Base-by-base conservation (phyloP, 139 green algal species). In the Tetradesmus lagerheimii region DNA sequence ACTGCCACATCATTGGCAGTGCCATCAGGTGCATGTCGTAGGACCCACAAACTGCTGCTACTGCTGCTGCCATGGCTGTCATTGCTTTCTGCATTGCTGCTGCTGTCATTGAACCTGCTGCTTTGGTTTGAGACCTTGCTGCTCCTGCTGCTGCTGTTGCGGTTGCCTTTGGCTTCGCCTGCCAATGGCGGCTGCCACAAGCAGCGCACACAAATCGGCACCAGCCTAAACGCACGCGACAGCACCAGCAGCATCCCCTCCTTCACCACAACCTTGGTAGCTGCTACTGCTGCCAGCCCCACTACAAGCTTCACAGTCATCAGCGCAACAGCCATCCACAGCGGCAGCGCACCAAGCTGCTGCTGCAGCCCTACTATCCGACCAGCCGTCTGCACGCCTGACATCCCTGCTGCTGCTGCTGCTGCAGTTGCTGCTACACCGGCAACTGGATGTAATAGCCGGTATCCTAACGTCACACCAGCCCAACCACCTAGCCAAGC, bases 121-220 rank as follows among this genome's bases (percentile, higher is more conserved):
- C n/a, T 53, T 14, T 50, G n/a, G n/a, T n/a, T n/a, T n/a, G n/a
- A n/a, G n/a, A n/a, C 50, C 4, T 12, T 71, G 1, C 57, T 79
- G 35, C 82, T 77, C n/a, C 66, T 37, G 38, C 34, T 47, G 15
- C 38, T 81, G 27, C 64, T 74, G 29, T 38, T 83, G 77, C 38
- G 62, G 77, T 25, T 83, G 34, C 77, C 11, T 31, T 29, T 57
- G 8, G 12, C 45, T 12, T 29, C 43, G 8, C 71, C 71, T 45
- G 57, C 71, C 12, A 89, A 31, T 25, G 85, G 85, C 27, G 85
- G 85, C 53, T 89, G 85, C 85, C 85, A 89, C 43, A 83, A 37
- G 74, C 85, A 89, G 5, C 85, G 43, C 25, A 89, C 31, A 1
- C 16, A 23, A 29, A 1, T 29, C 18, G 85, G 85, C 31, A 89